A percentile compares a stretch with the other conserved stretches of the same genome.
These are phyloP conservation scores for Coniferiporia sulphurascens DNA, from an alignment of 1,284 basidiomycete genomes.

Conservation along the genomic window DNA sequence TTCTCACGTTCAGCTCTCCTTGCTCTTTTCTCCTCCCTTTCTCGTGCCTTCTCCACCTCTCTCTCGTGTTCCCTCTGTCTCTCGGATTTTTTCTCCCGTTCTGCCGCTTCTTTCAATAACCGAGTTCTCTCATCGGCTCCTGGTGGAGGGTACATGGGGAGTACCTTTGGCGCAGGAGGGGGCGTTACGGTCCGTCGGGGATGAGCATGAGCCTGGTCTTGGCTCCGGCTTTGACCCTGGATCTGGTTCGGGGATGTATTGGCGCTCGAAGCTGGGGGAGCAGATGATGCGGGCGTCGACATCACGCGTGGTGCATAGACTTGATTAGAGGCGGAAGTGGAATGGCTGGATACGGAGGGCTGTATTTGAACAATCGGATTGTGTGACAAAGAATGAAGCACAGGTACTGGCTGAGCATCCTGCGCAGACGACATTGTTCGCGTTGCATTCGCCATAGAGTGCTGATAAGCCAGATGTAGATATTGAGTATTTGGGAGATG, in stretches of 20 bases:
- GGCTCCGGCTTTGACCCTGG: neutral
- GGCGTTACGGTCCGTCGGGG: neutral
- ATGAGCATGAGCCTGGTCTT: neutral
- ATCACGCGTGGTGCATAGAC: neutral
- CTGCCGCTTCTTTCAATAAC: neutral
- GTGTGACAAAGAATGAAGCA: neutral
- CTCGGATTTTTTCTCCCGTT: neutral
- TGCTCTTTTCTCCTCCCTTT: neutral
- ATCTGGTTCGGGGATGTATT: neutral
- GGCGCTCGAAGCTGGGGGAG: neutral
- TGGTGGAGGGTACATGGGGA: constrained; percentile 3
- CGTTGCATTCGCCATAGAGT: neutral
- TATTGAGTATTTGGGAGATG: neutral
- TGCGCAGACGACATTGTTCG: neutral
- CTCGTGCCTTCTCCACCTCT: neutral
- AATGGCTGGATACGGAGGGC: constrained; percentile 15
- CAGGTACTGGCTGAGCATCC: neutral
- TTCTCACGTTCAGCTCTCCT: neutral
- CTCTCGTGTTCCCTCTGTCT: constrained; percentile 1
- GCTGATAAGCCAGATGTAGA: constrained; percentile 1
- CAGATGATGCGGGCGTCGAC: neutral
- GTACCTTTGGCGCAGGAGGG: neutral
- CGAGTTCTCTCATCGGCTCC: neutral
- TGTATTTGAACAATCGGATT: constrained; percentile 13
- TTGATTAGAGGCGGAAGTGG: constrained; percentile 9